Percentiles rank a stretch among this genome's conserved stretches.
Evolutionary conservation across 208 protist species (phyloP).

Genomic region (Acanthamoeba lenticulata): DNA sequence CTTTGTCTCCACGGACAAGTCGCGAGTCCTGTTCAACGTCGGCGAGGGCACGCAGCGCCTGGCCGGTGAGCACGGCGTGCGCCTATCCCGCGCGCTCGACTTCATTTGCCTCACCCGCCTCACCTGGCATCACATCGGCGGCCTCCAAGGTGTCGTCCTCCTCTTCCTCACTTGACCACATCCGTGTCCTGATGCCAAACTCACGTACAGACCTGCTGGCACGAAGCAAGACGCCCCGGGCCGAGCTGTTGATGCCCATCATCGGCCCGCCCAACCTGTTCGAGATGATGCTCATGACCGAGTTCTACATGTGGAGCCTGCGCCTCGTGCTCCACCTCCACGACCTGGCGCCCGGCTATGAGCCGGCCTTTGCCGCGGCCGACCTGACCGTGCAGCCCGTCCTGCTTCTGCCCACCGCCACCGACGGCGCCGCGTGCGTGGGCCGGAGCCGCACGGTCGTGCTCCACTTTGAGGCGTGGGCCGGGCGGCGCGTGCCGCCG

Average conservation of each 20-base stretch:
- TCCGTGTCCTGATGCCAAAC: neutral
- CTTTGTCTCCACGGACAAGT: neutral
- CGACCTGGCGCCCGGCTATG: neutral
- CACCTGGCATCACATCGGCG: neutral
- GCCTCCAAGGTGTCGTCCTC: neutral
- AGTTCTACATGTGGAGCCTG: neutral
- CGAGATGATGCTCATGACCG: neutral
- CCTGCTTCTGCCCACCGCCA: neutral
- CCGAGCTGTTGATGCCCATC: neutral
- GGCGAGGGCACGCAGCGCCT: conserved; percentile 5
- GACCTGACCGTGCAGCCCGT: conserved; percentile 2
- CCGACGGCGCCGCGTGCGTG: neutral
- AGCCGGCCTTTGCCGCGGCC: neutral
- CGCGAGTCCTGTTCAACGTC: neutral
- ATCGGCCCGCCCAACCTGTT: neutral
- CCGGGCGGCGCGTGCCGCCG: neutral
- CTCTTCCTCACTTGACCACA: neutral
- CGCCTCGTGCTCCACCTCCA: neutral
- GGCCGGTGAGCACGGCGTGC: neutral
- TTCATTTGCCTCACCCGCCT: conserved; percentile 4
- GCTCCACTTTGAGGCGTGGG: neutral
- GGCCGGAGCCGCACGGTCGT: neutral
- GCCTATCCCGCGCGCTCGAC: neutral
- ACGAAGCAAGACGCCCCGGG: neutral
- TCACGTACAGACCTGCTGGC: neutral